phyloP scores from a whole-genome alignment of 2,329 filamentous ascomycete genomes.

The Penicillium capsulatum region DNA sequence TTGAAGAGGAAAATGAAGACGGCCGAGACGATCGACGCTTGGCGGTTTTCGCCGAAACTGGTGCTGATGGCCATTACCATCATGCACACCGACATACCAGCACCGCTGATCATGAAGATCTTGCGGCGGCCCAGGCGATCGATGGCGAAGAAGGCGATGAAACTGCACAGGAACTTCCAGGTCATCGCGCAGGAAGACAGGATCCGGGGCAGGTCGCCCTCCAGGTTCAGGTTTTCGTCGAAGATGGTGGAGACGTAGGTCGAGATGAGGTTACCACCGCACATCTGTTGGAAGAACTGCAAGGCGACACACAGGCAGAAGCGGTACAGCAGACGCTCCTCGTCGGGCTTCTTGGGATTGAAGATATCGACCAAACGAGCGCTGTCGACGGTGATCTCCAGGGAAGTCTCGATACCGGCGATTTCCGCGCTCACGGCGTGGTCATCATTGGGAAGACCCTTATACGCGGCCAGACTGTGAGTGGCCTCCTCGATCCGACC shows the following conservation, averaged over 20 bases:
- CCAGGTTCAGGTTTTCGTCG: constrained; percentile 21
- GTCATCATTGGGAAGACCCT: constrained; percentile 45
- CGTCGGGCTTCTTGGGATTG: constrained; percentile 47
- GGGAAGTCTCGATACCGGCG: constrained; percentile 47
- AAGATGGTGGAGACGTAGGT: constrained; percentile 23
- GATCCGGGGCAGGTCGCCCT: constrained; percentile 26
- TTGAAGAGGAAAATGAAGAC: constrained; percentile 25
- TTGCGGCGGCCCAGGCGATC: constrained; percentile 51
- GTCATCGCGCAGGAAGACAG: constrained; percentile 51
- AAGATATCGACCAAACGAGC: constrained; percentile 53
- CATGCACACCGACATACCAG: constrained; percentile 55
- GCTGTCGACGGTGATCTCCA: constrained; percentile 40
- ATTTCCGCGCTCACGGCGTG: constrained; percentile 43
- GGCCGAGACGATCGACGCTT: constrained; percentile 14
- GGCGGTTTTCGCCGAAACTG: constrained; percentile 27
- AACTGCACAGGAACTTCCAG: constrained; percentile 54
- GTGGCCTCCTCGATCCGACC: constrained; percentile 37
- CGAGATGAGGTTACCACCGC: constrained; percentile 21
- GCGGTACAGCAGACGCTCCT: constrained; percentile 28
- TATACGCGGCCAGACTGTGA: constrained; percentile 28
- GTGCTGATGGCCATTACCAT: constrained; percentile 45
- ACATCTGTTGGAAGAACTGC: constrained; percentile 25
- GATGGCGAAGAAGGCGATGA: constrained; percentile 51
- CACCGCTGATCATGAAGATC: constrained; percentile 52
- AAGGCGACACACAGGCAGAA: constrained; percentile 19